Conservation (phyloP, 139 green algal species). For the Chlorella sp. region DNA sequence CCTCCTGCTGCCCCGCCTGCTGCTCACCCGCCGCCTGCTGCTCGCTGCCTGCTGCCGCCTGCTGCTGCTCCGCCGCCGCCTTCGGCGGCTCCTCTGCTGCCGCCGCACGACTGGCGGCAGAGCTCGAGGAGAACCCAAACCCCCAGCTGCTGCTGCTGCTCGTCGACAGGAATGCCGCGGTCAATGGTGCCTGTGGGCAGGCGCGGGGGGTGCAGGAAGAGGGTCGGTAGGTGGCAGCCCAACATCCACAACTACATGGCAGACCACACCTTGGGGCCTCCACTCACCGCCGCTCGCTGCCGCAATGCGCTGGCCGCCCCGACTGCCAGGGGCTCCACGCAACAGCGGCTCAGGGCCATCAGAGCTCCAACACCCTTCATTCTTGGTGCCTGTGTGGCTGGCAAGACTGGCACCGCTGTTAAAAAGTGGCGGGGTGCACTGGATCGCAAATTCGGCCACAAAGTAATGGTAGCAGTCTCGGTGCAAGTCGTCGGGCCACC, state of each 20-base stretch:
- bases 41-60: constrained; percentile 3
- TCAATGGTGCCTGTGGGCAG: neutral
- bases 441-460: no score
- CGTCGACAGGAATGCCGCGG: neutral
- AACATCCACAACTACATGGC: neutral
- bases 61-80: neutral
- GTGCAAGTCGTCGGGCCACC: no score
- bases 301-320: neutral
- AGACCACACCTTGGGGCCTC: neutral
- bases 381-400: no score
- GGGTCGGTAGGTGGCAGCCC: neutral
- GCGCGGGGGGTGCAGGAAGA: neutral
- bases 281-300: constrained; percentile 6
- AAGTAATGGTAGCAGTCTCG: no score
- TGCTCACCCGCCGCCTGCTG: neutral
- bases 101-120: constrained; percentile 11
- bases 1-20: constrained; percentile 22
- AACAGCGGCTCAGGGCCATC: neutral
- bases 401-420: no score
- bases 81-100: neutral
- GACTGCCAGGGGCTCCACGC: neutral
- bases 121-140: constrained; percentile 34
- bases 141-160: neutral
- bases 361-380: neutral
- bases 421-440: no score